Percentiles rank a stretch among this genome's conserved stretches.
These are phyloP conservation scores for Aspergillus indologenus DNA, from an alignment of 495 filamentous ascomycete genomes.

Conservation along the genomic window DNA sequence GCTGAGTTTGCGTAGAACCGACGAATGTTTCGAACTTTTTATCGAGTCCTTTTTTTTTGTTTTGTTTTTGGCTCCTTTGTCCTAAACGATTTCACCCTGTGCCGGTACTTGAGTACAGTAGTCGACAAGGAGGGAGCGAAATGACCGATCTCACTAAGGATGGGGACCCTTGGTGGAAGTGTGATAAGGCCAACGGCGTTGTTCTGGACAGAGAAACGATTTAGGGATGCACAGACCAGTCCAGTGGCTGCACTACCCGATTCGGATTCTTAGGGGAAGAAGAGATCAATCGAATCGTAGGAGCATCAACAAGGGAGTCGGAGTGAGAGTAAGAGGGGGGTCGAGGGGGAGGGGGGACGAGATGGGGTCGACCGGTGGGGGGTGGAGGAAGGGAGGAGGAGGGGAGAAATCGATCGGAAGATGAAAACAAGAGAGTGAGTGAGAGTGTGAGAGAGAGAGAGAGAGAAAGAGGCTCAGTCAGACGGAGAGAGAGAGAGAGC, in stretches of 20 bases:
- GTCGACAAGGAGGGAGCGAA: conserved; percentile 13
- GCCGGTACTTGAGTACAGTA: background rate
- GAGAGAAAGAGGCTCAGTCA: conserved; percentile 3
- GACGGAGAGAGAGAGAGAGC: conserved; percentile 17
- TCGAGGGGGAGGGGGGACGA: no score
- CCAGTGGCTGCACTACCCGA: conserved; percentile 49
- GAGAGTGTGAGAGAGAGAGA: background rate
- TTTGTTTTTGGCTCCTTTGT: no score
- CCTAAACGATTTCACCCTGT: no score
- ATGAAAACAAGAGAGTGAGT: conserved; percentile 5
- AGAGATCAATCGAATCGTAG: conserved; percentile 28
- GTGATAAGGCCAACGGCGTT: conserved; percentile 17
- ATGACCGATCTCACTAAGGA: conserved; percentile 27
- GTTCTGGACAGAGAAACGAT: conserved; percentile 24
- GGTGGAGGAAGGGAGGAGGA: conserved; percentile 3
- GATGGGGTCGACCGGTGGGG: background rate
- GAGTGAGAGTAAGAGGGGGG: no score
- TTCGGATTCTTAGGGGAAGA: conserved; percentile 17
- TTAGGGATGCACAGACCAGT: conserved; percentile 45
- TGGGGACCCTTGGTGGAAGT: conserved; percentile 12
- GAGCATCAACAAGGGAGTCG: conserved; percentile 22
- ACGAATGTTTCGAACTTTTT: conserved; percentile 5
- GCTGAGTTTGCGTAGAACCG: conserved; percentile 67
- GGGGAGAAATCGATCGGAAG: conserved; percentile 4
- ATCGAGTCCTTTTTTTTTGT: conserved; percentile 7